A percentile compares a stretch with the other conserved stretches of the same genome.
These are phyloP conservation scores for Mortierella sp. DNA, from an alignment of 371 early-diverging fungal species.

Conservation along the genomic window DNA sequence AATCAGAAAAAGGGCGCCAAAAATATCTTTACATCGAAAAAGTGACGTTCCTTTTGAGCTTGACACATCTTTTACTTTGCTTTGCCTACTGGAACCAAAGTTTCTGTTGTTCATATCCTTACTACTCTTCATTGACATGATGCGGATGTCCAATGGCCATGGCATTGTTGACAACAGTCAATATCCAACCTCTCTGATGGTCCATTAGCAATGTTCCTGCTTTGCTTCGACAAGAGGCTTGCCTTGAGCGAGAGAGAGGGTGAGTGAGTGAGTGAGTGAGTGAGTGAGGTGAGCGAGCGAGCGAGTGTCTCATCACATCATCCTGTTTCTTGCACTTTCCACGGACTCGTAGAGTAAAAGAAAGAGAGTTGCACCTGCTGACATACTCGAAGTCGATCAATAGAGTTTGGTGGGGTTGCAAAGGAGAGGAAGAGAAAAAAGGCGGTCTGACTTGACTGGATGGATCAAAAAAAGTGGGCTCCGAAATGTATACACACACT, in stretches of 20 bases:
- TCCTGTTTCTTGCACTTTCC: conserved; percentile 5
- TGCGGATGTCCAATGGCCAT: too few relatives aligned
- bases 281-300: background rate
- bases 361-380: background rate
- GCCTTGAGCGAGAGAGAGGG: too few relatives aligned
- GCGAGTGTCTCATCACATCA: background rate
- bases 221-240: too few relatives aligned
- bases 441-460: too few relatives aligned
- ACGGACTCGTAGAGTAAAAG: background rate
- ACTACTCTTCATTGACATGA: background rate
- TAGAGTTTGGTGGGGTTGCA: conserved; percentile 11
- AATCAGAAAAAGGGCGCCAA: conserved; percentile 8
- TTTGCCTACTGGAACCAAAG: background rate
- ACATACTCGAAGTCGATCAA: conserved; percentile 2
- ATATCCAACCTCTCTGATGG: background rate
- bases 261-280: background rate
- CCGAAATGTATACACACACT: background rate
- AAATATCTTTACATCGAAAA: background rate
- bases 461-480: background rate
- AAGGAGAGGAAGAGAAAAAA: background rate
- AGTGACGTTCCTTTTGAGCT: conserved; percentile 6
- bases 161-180: background rate
- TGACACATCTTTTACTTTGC: background rate
- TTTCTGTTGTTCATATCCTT: background rate
- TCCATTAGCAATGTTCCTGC: too few relatives aligned